Conservation (phyloP, 768 basidiomycete species). For the Mycena latifolia region DNA sequence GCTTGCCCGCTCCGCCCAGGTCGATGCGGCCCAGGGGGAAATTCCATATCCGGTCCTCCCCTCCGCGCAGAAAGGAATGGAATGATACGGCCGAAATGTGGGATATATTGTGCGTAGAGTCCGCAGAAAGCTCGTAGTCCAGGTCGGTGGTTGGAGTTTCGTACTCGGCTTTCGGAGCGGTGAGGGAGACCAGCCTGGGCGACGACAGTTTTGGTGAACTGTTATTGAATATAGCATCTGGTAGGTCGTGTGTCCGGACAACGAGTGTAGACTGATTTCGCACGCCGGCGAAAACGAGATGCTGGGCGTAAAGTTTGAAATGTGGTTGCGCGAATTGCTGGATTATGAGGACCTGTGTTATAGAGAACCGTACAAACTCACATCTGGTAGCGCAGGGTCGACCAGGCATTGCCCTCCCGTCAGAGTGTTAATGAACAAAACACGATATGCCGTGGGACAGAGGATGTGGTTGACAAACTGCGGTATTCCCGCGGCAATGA, state of each 20-base stretch:
- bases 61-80: constrained; percentile 31
- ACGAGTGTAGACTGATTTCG: constrained; percentile 43
- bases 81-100: constrained; percentile 39
- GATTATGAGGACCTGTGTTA: constrained; percentile 20
- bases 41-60: constrained; percentile 37
- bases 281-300: constrained; percentile 48
- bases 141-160: constrained; percentile 27
- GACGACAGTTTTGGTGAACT: not conserved
- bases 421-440: constrained; percentile 48
- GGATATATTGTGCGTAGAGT: constrained; percentile 29
- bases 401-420: constrained; percentile 41
- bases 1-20: not conserved
- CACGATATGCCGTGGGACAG: constrained; percentile 41
- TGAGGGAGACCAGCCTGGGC: constrained; percentile 7
- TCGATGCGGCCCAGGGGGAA: constrained; percentile 31
- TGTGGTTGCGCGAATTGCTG: constrained; percentile 49
- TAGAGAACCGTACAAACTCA: constrained; percentile 33
- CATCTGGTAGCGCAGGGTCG: constrained; percentile 39
- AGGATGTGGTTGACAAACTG: constrained; percentile 19
- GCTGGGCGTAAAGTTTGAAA: constrained; percentile 45
- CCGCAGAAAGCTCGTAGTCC: constrained; percentile 38
- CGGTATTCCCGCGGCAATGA: constrained; percentile 32
- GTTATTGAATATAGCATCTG: constrained; percentile 21
- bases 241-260: constrained; percentile 47
- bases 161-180: constrained; percentile 24